These are phyloP conservation scores for Tuber umbilicatum DNA, from an alignment of 495 filamentous ascomycete genomes.

Conservation along the genomic window DNA sequence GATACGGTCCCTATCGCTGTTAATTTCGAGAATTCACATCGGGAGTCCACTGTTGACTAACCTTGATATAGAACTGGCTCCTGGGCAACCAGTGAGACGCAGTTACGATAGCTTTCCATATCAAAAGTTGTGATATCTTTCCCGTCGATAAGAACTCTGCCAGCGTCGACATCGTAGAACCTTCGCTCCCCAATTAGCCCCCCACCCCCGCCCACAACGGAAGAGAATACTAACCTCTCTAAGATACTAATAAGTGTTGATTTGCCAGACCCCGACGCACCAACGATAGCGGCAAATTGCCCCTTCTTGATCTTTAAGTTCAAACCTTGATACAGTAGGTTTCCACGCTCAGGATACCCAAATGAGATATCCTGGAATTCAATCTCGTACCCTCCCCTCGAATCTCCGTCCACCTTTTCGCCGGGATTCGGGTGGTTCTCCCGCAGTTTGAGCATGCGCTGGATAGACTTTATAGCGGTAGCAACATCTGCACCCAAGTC, in stretches of 20 bases:
- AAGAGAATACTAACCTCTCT: constrained; percentile 43
- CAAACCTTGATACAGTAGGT: constrained; percentile 50
- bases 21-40: neutral
- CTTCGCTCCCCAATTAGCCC: constrained; percentile 30
- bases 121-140: constrained; percentile 46
- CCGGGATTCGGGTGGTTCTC: constrained; percentile 5
- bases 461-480: constrained; percentile 14
- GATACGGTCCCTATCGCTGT: constrained; percentile 45
- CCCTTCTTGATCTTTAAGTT: constrained; percentile 58
- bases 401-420: constrained; percentile 5
- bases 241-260: constrained; percentile 60
- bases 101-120: constrained; percentile 51
- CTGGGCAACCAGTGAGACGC: constrained; percentile 55
- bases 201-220: constrained; percentile 9
- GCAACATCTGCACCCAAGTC: constrained; percentile 11
- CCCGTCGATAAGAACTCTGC: constrained; percentile 50
- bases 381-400: constrained; percentile 50
- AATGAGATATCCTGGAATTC: constrained; percentile 55
- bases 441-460: constrained; percentile 23
- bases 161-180: constrained; percentile 52
- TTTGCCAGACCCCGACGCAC: constrained; percentile 67
- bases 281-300: constrained; percentile 63
- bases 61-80: constrained; percentile 58
- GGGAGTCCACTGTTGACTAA: neutral
- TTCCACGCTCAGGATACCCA: constrained; percentile 53